These are phyloP conservation scores for Clonostachys chloroleuca DNA, from an alignment of 2,329 filamentous ascomycete species.

Conservation along the genomic window DNA sequence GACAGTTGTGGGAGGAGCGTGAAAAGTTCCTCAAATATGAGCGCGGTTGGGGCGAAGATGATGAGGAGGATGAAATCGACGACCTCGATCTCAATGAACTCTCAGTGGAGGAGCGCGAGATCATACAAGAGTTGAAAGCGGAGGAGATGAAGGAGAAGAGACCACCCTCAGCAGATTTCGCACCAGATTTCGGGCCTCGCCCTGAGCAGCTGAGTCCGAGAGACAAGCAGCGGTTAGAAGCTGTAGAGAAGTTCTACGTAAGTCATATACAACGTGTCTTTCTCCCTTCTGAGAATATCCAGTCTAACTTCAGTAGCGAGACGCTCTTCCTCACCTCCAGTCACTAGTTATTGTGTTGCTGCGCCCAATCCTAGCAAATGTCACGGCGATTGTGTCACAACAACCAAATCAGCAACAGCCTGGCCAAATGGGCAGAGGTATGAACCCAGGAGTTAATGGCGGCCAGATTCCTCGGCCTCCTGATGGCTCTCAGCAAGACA, in stretches of 20 bases:
- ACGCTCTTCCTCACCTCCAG: constrained; percentile 80
- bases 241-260: constrained; percentile 83
- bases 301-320: constrained; percentile 45
- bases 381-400: constrained; percentile 75
- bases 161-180: constrained; percentile 11
- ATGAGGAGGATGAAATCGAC: constrained; percentile 36
- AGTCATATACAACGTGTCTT: constrained; percentile 26
- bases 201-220: constrained; percentile 42
- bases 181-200: constrained; percentile 42
- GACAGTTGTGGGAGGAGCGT: constrained; percentile 91
- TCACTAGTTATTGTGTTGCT: constrained; percentile 90
- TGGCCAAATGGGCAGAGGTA: constrained; percentile 29
- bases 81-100: constrained; percentile 41
- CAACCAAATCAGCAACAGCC: constrained; percentile 41
- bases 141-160: constrained; percentile 23
- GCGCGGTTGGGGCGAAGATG: constrained; percentile 70
- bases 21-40: constrained; percentile 90
- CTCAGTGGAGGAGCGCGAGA: constrained; percentile 30
- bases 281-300: constrained; percentile 13
- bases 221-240: constrained; percentile 60
- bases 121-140: constrained; percentile 33
- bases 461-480: constrained; percentile 11
- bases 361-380: constrained; percentile 81
- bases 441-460: constrained; percentile 33
- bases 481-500: constrained; percentile 23